Evolutionary conservation across 768 basidiomycete genomes (phyloP).

Genomic region (Piloderma croceum): DNA sequence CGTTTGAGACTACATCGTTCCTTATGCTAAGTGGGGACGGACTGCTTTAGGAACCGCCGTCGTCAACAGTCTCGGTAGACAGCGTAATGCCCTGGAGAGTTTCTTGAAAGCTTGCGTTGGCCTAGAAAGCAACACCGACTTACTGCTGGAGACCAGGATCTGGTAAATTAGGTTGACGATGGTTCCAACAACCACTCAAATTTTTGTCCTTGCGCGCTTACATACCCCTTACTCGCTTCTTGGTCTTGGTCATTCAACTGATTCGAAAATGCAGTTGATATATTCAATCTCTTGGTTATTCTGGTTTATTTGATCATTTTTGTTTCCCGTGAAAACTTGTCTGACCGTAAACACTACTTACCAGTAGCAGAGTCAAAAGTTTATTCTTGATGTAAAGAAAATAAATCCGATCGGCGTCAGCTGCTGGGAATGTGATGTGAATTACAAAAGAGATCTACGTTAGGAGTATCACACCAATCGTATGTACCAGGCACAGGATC

Average conservation of each 20-base stretch:
- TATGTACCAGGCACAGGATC: too few relatives aligned
- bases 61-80: slow-evolving; percentile 91
- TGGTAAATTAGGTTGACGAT: slow-evolving; percentile 48
- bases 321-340: too few relatives aligned
- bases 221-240: too few relatives aligned
- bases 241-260: slow-evolving; percentile 16
- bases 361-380: too few relatives aligned
- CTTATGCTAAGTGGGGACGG: slow-evolving; percentile 2
- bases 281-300: neutral
- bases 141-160: slow-evolving; percentile 81
- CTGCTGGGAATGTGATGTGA: too few relatives aligned
- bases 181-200: slow-evolving; percentile 1
- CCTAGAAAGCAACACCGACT: slow-evolving; percentile 74
- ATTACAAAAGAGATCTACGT: too few relatives aligned
- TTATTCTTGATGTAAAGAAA: too few relatives aligned
- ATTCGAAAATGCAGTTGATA: neutral
- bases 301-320: too few relatives aligned
- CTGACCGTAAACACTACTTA: too few relatives aligned
- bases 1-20: neutral
- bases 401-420: too few relatives aligned
- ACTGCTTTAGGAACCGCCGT: slow-evolving; percentile 71
- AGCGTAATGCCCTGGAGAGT: slow-evolving; percentile 88
- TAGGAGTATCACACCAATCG: too few relatives aligned
- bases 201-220: too few relatives aligned
- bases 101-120: slow-evolving; percentile 96